phyloP scores from a whole-genome alignment of 108 stramenopile genomes.

The Nitzschia sp. region DNA sequence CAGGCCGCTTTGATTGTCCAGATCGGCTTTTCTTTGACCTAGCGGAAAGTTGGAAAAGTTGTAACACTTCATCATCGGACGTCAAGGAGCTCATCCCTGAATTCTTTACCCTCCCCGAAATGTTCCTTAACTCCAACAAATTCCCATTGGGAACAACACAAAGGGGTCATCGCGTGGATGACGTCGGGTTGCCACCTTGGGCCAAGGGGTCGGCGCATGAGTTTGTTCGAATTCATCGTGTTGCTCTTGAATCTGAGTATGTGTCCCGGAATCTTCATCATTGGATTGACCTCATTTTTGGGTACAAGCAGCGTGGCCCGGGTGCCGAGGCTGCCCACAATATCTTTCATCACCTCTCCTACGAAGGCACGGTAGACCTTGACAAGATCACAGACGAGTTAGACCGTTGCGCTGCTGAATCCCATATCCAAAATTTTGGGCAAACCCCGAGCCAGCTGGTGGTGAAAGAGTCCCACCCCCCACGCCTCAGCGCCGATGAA shows the following conservation, averaged over 20 bases:
- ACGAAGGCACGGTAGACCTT: conserved; percentile 97
- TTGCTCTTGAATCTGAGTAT: conserved; percentile 94
- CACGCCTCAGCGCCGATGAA: conserved; percentile 46
- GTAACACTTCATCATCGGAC: conserved; percentile 79
- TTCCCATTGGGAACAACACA: conserved; percentile 91
- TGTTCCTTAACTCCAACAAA: conserved; percentile 84
- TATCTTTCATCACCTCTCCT: conserved; percentile 95
- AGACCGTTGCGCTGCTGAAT: conserved; percentile 82
- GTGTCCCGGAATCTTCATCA: conserved; percentile 86
- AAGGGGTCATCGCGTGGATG: conserved; percentile 61
- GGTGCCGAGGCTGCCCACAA: conserved; percentile 87
- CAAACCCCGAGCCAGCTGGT: conserved; percentile 95
- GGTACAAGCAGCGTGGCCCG: conserved; percentile 90
- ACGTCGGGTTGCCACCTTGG: conserved; percentile 97
- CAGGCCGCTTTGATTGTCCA: conserved; percentile 93
- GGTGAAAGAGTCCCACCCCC: conserved; percentile 66
- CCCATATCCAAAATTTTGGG: conserved; percentile 96
- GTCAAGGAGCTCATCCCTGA: conserved; percentile 96
- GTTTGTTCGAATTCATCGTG: conserved; percentile 89
- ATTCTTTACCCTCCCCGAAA: conserved; percentile 88
- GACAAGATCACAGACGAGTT: conserved; percentile 90
- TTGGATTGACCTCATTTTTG: conserved; percentile 98
- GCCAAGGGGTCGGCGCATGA: conserved; percentile 89
- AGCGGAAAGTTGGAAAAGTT: conserved; percentile 71
- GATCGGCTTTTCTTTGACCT: conserved; percentile 92